A percentile compares a stretch with the other conserved stretches of the same genome.
Conservation (phyloP, 345 rosid genomes). For the Heritiera fomes region DNA sequence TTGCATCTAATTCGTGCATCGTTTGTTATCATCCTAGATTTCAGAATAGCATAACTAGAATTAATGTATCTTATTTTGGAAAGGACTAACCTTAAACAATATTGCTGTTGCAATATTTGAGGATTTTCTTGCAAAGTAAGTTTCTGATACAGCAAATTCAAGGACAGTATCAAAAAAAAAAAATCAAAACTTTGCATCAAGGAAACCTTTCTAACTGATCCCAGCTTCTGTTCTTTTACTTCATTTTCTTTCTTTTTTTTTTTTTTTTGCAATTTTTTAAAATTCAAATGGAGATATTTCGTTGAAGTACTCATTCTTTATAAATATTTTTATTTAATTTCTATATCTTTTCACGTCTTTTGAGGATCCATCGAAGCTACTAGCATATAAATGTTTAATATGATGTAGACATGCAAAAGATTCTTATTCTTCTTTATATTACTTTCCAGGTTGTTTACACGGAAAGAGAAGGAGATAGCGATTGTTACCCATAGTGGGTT, state of each 20-base stretch:
- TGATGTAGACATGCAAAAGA: background rate
- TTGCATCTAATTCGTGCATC: background rate
- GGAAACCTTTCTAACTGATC: conserved; percentile 8
- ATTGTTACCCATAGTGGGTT: conserved; percentile 95
- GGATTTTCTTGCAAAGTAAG: conserved; percentile 1
- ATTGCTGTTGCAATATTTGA: background rate
- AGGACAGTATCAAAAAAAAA: background rate
- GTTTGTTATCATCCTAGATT: background rate
- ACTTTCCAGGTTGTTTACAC: conserved; percentile 84
- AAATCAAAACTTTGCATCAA: background rate
- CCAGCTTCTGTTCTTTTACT: background rate
- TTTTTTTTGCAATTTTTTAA: background rate
- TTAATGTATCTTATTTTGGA: background rate
- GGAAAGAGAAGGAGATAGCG: conserved; percentile 97
- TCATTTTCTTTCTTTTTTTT: background rate
- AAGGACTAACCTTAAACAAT: background rate
- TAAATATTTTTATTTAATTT: background rate
- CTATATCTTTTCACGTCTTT: background rate
- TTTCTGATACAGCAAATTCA: background rate
- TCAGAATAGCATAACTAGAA: background rate
- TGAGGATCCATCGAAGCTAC: background rate
- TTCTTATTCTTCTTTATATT: conserved; percentile 7
- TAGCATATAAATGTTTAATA: background rate
- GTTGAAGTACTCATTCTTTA: background rate
- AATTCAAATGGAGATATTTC: background rate